Evolutionary conservation across 2,329 filamentous ascomycete species (phyloP), one percentile per base, ranked within the genome.

Genomic region (Exophiala xenobiotica): DNA sequence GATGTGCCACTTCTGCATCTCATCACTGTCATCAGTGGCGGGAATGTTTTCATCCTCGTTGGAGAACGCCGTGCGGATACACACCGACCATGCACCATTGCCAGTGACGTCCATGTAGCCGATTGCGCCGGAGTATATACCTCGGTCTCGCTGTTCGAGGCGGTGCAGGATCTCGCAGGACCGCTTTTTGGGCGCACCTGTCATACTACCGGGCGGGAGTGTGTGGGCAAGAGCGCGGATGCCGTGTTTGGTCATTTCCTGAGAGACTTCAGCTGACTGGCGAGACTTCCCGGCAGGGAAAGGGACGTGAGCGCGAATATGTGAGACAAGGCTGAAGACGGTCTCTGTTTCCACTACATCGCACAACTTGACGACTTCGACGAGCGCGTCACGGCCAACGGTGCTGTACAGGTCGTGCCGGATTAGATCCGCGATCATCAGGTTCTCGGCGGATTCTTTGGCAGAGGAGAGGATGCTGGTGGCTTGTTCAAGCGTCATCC

Each of bases 361-460:
- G 73, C 96, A 87, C 19, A 96, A 74, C 49, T 90, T 85, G 11
- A 85, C 82, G 1, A 96, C 90, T 4, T 73, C 68, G 1, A 96
- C 90, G 6, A 50, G 29, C 7, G 52, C 54, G 20, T 54, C 43
- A 11, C 56, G 52, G 26, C 54, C 51, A 9, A 62, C 49, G 8
- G 57, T 52, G 24, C 47, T 55, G 68, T 95, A 87, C 9, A 97
- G 75, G 68, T 97, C 92, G 65, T 97, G 92, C 0, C 92, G 82
- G n/a, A 96, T 93, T 1, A 97, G 77, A 68, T 97, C 92, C 2
- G 96, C 91, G 63, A 97, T 96, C 93, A 97, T 97, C 19, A 97
- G 79, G 65, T 97, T 97, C 73, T 97, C 92, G 0, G 92, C 92
- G 62, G 88, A 85, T 68, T 97, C 93, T 68, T 97, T 97, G 18